Evolutionary conservation across 768 basidiomycete species (phyloP), one percentile per base, ranked within the genome.

Genomic region (Suillus placidus): DNA sequence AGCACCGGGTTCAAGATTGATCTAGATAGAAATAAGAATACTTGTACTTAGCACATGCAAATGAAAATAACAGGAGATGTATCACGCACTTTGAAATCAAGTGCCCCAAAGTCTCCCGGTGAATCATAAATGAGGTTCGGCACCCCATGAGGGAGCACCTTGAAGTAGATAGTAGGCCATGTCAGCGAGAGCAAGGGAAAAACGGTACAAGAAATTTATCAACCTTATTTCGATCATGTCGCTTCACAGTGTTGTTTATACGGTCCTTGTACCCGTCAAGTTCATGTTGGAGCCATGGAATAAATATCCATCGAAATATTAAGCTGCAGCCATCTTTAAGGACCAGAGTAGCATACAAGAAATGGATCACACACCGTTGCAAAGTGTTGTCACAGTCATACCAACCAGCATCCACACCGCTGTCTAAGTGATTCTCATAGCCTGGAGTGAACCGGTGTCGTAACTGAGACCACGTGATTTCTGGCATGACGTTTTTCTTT

Each of bases 251-350:
- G 45, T 54, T 60, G 18, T 67, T 67, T 20, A 67, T 32, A 35
- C 6, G 61, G 26, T 45, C 8, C 8, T 26, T 13, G 26, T 67
- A 67, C 1, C 26, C 26, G 10, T 67, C 26, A 1, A 67, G 54
- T n/a, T 67, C 60, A 2, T 3, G 37, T 38, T 67, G 58, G 0
- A 67, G 40, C 63, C 63, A 67, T 9, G 63, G 63, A 5, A 67
- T 64, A 8, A 75, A 72, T 1, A 84, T 40, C 77, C 78, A 83
- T 1, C 71, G 74, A 57, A 82, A 82, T 60, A 49, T 42, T 74
- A 60, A 43, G 26, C 26, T 35, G 9, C 0, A 49, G 5, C 6
- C 47, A 62, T 32, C 34, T 7, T 5, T 49, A 5, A 49, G 47
- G 47, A 49, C 47, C 2, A 26, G 13, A 40, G 8, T 49, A 49